Evolutionary conservation across 1,284 basidiomycete species (phyloP).

Genomic region (Takashimella koratensis): DNA sequence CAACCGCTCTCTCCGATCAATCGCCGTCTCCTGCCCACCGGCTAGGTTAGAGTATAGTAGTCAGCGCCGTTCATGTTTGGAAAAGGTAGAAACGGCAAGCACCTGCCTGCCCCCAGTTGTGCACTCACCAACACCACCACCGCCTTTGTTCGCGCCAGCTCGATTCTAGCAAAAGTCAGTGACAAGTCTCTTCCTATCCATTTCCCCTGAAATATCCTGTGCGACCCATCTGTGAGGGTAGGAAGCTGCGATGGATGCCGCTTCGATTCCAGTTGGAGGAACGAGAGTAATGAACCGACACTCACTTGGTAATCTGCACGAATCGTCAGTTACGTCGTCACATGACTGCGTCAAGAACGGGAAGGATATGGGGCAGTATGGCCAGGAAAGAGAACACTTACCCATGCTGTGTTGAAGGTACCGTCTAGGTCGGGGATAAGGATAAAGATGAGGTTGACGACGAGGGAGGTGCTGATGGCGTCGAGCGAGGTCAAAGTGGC

Average conservation of each 20-base stretch:
- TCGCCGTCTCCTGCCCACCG: slow-evolving; percentile 70
- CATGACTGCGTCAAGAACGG: no score
- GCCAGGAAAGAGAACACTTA: slow-evolving; percentile 6
- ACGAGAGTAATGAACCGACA: no score
- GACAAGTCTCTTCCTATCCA: no score
- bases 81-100: not conserved
- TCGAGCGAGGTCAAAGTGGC: no score
- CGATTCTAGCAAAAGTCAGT: slow-evolving; percentile 61
- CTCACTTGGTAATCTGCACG: slow-evolving; percentile 45
- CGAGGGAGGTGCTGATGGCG: no score
- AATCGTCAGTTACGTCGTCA: slow-evolving; percentile 2
- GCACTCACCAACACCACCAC: slow-evolving; percentile 71
- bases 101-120: no score
- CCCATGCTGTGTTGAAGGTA: slow-evolving; percentile 10
- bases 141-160: slow-evolving; percentile 92
- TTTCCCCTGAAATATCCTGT: no score
- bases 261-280: no score
- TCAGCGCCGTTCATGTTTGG: not conserved
- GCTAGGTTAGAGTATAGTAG: slow-evolving; percentile 24
- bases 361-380: no score
- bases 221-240: no score
- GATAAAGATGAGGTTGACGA: not conserved
- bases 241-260: no score
- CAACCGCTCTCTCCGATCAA: slow-evolving; percentile 90
- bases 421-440: not conserved